Base-by-base conservation (phyloP, 768 basidiomycete genomes). In the Mycena haematopus region DNA sequence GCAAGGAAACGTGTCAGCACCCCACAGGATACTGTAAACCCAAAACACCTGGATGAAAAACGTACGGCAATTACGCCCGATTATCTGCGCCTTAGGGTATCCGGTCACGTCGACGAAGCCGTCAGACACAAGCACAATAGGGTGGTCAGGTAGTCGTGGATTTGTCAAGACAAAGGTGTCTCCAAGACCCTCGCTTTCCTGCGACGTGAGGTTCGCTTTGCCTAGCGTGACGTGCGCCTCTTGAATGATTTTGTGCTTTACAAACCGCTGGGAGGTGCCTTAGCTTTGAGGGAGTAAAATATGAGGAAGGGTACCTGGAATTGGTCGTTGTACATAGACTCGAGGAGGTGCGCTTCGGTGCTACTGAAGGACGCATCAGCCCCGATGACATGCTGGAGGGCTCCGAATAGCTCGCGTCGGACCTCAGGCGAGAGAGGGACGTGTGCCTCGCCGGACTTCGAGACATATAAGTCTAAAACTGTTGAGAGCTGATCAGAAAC, bases 201-300 rank as follows among this genome's bases (percentile, higher is more conserved):
- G 57, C 47, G 58, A 45, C 29, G 38, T 17, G 31, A 66, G 62
- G 46, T 66, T 63, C 42, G 62, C 58, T 24, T 52, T 52, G 50
- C 65, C 65, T 21, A 67, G 62, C 15, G 62, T 56, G 29, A 67
- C 62, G 49, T 67, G 65, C 38, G 58, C 21, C 46, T 67, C 65
- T 44, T 67, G 65, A 25, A 67, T 67, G 14, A 67, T 63, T 38
- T 67, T 58, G 58, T 67, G 62, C 36, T 67, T 67, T 5, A 67
- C 47, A 58, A 57, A 67, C 3, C 65, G 65, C 65, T 67, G 55
- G 4, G 14, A 3, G 17, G 5, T 42, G 22, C 52, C 1, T 46
- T 25, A 40, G 49, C 24, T 61, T 49, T 17, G 25, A 27, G 13
- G 29, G 15, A 31, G 19, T 15, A n/a, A 40, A 25, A 22, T 29